Evolutionary conservation across 1,284 basidiomycete genomes (phyloP), one percentile per base, ranked within the genome.

Genomic region (Trichosporon sp.): DNA sequence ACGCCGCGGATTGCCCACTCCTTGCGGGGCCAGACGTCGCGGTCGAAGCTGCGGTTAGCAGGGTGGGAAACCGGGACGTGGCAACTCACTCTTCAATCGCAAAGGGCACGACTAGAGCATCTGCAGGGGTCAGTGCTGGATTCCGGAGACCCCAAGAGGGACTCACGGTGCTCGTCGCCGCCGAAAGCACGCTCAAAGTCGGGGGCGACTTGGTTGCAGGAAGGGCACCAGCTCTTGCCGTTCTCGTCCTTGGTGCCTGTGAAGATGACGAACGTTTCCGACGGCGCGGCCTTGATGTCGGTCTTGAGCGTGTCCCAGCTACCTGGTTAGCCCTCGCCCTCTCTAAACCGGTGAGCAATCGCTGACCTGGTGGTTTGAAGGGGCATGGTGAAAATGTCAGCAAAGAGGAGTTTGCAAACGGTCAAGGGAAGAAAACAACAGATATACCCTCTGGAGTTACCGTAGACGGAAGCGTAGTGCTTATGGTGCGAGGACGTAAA

Each of bases 161-260:
- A 67, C 65, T 2, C 7, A 34, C 42, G 25, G 25, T 62, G 31
- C 25, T 62, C 56, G 38, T 44, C 58, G 12, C 62, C 60, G 21
- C 31, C 58, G 27, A 67, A 63, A 18, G 64, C 47, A 5, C 66
- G 60, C 47, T 67, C 27, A 15, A 67, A 7, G 34, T 67, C 62
- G 1, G 66, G 66, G 1, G 44, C 62, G 9, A n/a, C 62, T 7
- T 12, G 13, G 44, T 38, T 47, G 34, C 66, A 67, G 0, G 62
- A 38, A 6, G 44, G 62, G 21, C 66, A 67, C 66, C 66, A 67
- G 32, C 44, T 51, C 62, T 67, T 34, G 32, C 66, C 66, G 31
- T 56, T 23, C n/a, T 53, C 32, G 47, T 56, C 29, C 32, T 53
- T 64, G 23, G 62, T 7, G 65, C 65, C 65, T 11, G 66, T 35